Percentiles rank a stretch among this genome's conserved stretches.
These are phyloP conservation scores for Metschnikowia corniflorae DNA, from an alignment of 805 yeast genomes.

Conservation along the genomic window DNA sequence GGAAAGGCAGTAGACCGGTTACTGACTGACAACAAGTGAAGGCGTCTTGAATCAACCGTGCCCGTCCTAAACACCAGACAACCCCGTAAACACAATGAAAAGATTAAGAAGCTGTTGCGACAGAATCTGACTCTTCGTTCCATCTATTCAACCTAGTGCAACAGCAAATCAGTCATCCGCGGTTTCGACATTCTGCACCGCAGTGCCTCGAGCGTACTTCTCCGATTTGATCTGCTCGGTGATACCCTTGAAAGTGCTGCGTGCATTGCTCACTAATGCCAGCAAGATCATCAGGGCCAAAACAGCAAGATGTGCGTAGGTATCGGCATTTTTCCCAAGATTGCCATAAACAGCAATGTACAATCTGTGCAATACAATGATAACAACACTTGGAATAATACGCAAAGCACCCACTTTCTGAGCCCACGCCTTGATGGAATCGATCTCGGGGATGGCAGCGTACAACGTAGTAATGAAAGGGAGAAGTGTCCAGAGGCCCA, in stretches of 20 bases:
- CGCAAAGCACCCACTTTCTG: neutral
- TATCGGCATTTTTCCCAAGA: neutral
- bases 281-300: constrained; percentile 2
- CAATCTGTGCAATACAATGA: constrained; percentile 2
- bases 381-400: neutral
- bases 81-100: too few relatives aligned
- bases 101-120: too few relatives aligned
- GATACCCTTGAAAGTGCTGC: constrained; percentile 15
- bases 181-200: constrained; percentile 41
- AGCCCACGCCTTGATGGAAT: neutral
- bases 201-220: constrained; percentile 53
- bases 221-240: constrained; percentile 54
- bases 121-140: neutral
- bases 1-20: too few relatives aligned
- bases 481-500: constrained; percentile 9
- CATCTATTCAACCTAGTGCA: neutral
- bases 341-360: neutral
- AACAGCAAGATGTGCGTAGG: constrained; percentile 1
- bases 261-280: constrained; percentile 1
- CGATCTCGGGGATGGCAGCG: constrained; percentile 2
- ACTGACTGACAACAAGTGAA: too few relatives aligned
- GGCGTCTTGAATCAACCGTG: too few relatives aligned
- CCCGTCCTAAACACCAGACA: too few relatives aligned
- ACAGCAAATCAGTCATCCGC: constrained; percentile 12
- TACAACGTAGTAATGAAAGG: constrained; percentile 6